Evolutionary conservation across 2,329 filamentous ascomycete species (phyloP).

Genomic region (Hymenoscyphus infarciens): DNA sequence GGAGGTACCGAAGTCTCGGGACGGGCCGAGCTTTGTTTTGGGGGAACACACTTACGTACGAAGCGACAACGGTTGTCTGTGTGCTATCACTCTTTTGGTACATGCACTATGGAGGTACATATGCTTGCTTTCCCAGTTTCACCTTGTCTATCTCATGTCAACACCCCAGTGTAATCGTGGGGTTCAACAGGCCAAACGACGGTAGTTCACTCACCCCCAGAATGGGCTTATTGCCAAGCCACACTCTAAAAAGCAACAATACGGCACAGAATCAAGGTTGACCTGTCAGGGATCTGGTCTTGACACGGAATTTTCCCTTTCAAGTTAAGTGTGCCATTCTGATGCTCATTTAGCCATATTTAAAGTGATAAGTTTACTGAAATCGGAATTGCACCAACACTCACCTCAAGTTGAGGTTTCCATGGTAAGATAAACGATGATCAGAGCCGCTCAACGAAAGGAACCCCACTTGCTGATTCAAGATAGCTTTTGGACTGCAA

Average conservation of each 20-base stretch:
- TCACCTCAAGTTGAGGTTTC: background rate
- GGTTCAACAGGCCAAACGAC: background rate
- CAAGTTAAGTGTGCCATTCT: background rate
- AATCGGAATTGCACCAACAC: background rate
- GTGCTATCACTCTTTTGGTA: background rate
- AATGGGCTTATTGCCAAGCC: background rate
- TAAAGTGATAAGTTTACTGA: background rate
- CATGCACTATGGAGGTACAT: background rate
- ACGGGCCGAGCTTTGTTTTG: slow-evolving; percentile 6
- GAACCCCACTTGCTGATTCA: background rate
- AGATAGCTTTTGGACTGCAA: no score
- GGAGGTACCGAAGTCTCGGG: slow-evolving; percentile 5
- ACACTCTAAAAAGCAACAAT: background rate
- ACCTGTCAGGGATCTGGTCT: background rate
- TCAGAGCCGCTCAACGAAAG: background rate
- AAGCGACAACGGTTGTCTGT: background rate
- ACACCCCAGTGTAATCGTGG: background rate
- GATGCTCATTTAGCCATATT: background rate
- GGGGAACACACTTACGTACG: background rate
- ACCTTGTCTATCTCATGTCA: background rate
- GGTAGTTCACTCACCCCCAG: background rate
- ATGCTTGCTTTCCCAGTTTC: background rate
- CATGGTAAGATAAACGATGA: background rate
- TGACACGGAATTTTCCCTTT: background rate
- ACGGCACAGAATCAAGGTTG: slow-evolving; percentile 1